Base-by-base conservation (phyloP, 805 yeast genomes). In the Starmerella sp. region DNA sequence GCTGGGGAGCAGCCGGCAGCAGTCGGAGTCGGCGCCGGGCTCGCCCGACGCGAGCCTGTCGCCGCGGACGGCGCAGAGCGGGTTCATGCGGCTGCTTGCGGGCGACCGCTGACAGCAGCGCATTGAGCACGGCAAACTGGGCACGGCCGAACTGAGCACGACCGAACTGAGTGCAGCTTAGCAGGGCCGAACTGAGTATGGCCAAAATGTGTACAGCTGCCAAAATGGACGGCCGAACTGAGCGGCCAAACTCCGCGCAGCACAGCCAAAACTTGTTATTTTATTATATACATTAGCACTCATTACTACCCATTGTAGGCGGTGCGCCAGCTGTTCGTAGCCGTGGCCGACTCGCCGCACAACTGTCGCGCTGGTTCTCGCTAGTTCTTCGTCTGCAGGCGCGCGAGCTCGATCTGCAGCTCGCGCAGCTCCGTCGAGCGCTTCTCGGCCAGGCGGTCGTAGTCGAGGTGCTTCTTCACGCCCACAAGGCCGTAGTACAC, bases 401-500 rank as follows among this genome's bases (percentile, higher is more conserved):
- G 44, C 48, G 41, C 48, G 54, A 31, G 53, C 32, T 58, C 59
- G 28, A 41, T 29, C 44, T 55, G 59, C n/a, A 54, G 39, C 4
- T 52, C 50, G 36, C 50, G 36, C n/a, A 62, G 47, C 46, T 60
- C 59, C 6, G 13, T 45, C 15, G 28, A 30, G 6, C 59, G 54
- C 15, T 14, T 38, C 15, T 14, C 46, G 3, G n/a, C 30, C 6
- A 58, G 45, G 4, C 41, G 34, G 17, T 61, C 62, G 10, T 54
- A 51, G 6, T 32, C 39, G 15, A 57, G 46, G 41, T 57, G 60
- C 10, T 41, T 48, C 28, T 60, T 56, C 34, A 55, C 32, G 22
- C 60, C 65, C 3, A 60, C 64, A 5, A 62, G 61, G 17, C 65
- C 65, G 42, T 60, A 62, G 54, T 55, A 62, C 8, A 61, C 62